Evolutionary conservation across 1,284 basidiomycete genomes (phyloP).

Genomic region (Naganishia sp.): DNA sequence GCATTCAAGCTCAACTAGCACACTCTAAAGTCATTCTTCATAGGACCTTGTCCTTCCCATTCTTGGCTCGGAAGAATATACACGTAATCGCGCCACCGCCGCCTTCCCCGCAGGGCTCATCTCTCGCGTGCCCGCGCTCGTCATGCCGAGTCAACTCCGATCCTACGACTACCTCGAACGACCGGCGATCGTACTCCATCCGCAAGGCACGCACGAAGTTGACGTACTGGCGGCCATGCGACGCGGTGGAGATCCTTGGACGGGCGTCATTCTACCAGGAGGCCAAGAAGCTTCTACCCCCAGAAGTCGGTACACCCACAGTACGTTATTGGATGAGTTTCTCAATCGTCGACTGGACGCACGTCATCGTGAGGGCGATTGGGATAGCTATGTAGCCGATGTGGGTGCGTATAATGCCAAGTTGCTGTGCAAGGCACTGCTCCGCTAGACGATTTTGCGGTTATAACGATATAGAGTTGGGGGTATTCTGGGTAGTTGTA

Average conservation of each 20-base stretch:
- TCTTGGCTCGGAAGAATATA: constrained; percentile 5
- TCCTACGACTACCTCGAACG: constrained; percentile 17
- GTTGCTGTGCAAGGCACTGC: constrained; percentile 16
- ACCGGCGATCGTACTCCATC: constrained; percentile 11
- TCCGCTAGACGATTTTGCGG: not conserved
- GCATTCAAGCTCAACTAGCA: no score
- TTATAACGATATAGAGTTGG: no score
- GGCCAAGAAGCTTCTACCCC: not conserved
- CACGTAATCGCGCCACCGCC: constrained; percentile 5
- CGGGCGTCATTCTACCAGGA: not conserved
- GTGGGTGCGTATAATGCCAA: constrained; percentile 16
- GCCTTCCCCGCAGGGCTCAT: constrained; percentile 19
- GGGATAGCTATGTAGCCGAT: constrained; percentile 9
- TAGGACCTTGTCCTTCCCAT: constrained; percentile 17
- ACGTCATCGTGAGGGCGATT: not conserved
- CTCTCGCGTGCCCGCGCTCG: constrained; percentile 9
- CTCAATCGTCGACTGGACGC: not conserved
- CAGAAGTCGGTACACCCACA: not conserved
- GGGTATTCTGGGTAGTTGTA: not conserved
- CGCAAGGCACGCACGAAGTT: constrained; percentile 9
- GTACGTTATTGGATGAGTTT: not conserved
- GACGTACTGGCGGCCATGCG: constrained; percentile 17
- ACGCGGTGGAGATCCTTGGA: constrained; percentile 14
- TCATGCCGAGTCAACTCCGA: constrained; percentile 10
- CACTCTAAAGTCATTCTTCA: no score